Evolutionary conservation across 2,329 filamentous ascomycete species (phyloP).

Genomic region (Nothomitra cinnamomea): DNA sequence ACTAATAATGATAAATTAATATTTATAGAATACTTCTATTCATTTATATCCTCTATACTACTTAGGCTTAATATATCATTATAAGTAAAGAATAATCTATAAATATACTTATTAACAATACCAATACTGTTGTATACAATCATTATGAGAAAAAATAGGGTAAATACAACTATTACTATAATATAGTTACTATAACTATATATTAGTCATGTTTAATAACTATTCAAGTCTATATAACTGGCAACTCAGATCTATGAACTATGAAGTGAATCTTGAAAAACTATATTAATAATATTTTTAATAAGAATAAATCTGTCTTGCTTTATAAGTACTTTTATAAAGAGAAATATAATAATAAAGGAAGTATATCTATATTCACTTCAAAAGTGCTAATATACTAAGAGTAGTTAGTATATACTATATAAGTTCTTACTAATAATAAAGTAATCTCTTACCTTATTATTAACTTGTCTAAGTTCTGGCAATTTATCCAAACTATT

Average conservation of each 20-base stretch:
- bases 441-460: not conserved
- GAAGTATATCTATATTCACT: no score
- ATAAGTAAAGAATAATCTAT: not conserved
- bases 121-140: not conserved
- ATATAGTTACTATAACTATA: not conserved
- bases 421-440: not conserved
- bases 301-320: no score
- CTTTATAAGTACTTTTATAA: no score
- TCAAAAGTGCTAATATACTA: no score
- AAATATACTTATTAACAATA: not conserved
- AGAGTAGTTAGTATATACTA: no score
- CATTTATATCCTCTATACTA: not conserved
- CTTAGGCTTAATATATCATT: not conserved
- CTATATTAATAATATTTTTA: not conserved
- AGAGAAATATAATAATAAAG: no score
- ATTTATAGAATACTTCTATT: not conserved
- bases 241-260: not conserved
- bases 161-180: not conserved
- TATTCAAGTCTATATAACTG: not conserved
- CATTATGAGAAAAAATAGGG: not conserved
- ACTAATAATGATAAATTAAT: no score
- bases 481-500: no score
- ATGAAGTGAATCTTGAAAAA: not conserved
- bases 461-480: not conserved
- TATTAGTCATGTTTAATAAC: not conserved